phyloP scores from a whole-genome alignment of 257 asterid genomes.

The Solanum bulbocastanum region DNA sequence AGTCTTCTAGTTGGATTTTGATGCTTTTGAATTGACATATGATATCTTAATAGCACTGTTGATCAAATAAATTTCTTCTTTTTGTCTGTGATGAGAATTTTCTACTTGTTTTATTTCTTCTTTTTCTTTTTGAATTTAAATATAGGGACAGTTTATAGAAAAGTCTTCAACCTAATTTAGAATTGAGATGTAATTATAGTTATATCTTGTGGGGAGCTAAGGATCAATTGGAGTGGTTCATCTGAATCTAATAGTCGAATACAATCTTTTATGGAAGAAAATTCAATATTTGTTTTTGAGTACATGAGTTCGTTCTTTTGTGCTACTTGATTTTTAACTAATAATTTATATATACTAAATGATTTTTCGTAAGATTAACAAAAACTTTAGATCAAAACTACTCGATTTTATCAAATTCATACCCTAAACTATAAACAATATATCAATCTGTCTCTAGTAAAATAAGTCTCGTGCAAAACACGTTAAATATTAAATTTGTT shows the following conservation, averaged over 20 bases:
- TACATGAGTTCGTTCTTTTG: background rate
- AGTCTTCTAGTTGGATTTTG: background rate
- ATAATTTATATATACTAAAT: background rate
- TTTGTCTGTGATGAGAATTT: background rate
- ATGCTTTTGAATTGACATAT: background rate
- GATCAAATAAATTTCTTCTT: background rate
- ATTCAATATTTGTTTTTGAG: background rate
- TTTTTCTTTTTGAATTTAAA: background rate
- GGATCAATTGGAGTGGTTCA: background rate
- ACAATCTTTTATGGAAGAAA: background rate
- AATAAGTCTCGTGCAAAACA: background rate
- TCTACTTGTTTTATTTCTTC: too few species aligned
- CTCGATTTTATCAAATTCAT: background rate
- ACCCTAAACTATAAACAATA: background rate
- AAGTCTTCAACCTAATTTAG: background rate
- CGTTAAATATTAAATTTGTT: accelerated
- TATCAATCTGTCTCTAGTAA: background rate
- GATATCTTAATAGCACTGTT: background rate
- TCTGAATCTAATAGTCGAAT: too few species aligned
- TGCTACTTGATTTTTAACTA: background rate
- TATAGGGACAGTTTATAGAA: background rate
- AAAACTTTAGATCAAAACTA: background rate
- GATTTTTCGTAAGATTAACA: background rate
- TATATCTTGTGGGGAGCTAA: background rate
- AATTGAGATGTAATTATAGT: background rate